Percentiles rank a stretch among this genome's conserved stretches.
Evolutionary conservation across 2,329 filamentous ascomycete species (phyloP).

Genomic region (Neofusicoccum umdonicola): DNA sequence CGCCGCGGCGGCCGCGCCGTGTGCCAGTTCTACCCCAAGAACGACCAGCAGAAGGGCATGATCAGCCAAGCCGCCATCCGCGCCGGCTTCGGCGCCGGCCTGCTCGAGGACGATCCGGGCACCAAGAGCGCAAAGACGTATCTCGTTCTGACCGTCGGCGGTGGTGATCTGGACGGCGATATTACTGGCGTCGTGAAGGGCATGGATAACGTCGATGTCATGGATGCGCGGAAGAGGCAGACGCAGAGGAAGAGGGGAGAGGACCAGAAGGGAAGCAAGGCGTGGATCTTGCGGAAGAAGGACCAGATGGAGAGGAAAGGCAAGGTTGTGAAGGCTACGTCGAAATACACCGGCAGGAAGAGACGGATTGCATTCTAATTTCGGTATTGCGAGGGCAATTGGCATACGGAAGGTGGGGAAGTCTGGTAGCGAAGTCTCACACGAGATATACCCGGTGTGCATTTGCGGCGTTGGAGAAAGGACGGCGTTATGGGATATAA

Average conservation of each 20-base stretch:
- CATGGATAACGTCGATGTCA: conserved; percentile 81
- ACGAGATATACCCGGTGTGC: conserved; percentile 15
- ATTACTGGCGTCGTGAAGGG: conserved; percentile 88
- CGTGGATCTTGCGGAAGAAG: conserved; percentile 83
- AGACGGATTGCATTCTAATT: conserved; percentile 72
- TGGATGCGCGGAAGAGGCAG: conserved; percentile 52
- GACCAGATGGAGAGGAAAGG: conserved; percentile 93
- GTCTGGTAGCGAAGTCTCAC: not conserved
- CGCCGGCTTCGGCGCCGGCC: conserved; percentile 90
- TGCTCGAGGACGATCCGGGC: conserved; percentile 91
- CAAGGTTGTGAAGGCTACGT: conserved; percentile 86
- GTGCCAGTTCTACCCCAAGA: conserved; percentile 98
- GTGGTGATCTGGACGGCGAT: conserved; percentile 61
- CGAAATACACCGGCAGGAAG: conserved; percentile 92
- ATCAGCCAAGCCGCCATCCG: conserved; percentile 86
- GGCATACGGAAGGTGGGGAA: not conserved
- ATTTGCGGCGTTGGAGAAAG: conserved; percentile 23
- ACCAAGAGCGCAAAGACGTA: conserved; percentile 98
- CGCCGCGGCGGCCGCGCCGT: conserved; percentile 84
- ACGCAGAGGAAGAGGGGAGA: conserved; percentile 55
- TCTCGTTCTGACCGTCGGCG: conserved; percentile 85
- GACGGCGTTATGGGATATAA: conserved; percentile 27
- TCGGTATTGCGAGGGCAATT: not conserved
- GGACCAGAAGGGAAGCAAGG: conserved; percentile 77
- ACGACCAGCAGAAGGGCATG: conserved; percentile 87